Conservation (phyloP, 352 stramenopile species). For the Globisporangium rhizosaccharum region DNA sequence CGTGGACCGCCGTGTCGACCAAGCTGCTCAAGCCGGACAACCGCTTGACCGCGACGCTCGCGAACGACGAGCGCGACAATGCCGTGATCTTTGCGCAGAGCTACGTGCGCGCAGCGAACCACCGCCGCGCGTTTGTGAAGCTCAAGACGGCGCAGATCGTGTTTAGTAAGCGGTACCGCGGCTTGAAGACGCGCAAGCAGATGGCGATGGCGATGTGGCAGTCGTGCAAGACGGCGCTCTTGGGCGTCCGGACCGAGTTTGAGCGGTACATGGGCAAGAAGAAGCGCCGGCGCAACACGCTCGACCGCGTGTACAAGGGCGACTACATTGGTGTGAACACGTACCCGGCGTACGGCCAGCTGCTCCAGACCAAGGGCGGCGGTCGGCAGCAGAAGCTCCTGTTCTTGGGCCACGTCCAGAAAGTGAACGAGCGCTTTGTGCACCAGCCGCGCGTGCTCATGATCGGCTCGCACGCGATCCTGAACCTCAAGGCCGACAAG, state of each 20-base stretch:
- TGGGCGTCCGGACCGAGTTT: constrained; percentile 80
- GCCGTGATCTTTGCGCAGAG: constrained; percentile 71
- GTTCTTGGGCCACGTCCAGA: constrained; percentile 65
- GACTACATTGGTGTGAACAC: constrained; percentile 80
- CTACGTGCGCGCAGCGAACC: constrained; percentile 45
- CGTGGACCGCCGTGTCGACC: constrained; percentile 47
- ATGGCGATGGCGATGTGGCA: constrained; percentile 59
- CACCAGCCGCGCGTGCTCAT: constrained; percentile 74
- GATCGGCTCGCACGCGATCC: constrained; percentile 69
- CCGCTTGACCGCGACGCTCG: constrained; percentile 36
- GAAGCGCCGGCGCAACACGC: constrained; percentile 74
- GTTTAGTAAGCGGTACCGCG: constrained; percentile 74
- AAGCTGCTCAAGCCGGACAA: constrained; percentile 53
- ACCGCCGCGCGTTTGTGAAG: constrained; percentile 49
- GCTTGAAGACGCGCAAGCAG: constrained; percentile 68
- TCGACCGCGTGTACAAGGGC: constrained; percentile 66
- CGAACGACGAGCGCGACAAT: constrained; percentile 58
- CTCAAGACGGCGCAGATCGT: constrained; percentile 61
- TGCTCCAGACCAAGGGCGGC: constrained; percentile 46
- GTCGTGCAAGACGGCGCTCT: constrained; percentile 64
- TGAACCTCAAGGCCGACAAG: constrained; percentile 84
- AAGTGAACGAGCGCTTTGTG: constrained; percentile 83
- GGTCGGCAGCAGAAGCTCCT: constrained; percentile 45
- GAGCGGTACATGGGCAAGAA: constrained; percentile 83
- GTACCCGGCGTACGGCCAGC: constrained; percentile 53